Percentiles rank a stretch among this genome's conserved stretches.
phyloP scores from a whole-genome alignment of 176 grass and related monocot species.

The Bothriochloa decipiens region DNA sequence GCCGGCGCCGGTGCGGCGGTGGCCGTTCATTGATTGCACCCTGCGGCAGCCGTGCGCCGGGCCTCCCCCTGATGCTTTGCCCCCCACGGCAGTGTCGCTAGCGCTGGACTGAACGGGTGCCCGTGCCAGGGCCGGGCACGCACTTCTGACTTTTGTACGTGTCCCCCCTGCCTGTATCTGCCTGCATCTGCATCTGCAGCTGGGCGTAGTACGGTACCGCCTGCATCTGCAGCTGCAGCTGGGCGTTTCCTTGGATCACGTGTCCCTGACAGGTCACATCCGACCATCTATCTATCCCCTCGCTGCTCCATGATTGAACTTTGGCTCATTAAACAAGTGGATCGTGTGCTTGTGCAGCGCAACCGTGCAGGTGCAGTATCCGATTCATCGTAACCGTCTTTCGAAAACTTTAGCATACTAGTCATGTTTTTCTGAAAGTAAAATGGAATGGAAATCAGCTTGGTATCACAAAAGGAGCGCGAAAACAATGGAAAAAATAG shows the following conservation, averaged over 20 bases:
- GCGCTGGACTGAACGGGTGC: slow-evolving; percentile 23
- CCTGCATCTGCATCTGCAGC: not conserved
- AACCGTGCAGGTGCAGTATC: not conserved
- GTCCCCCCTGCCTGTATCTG: slow-evolving; percentile 13
- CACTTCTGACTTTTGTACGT: not conserved
- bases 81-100: slow-evolving; percentile 23
- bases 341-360: not conserved
- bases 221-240: not conserved
- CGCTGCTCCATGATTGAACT: slow-evolving; percentile 22
- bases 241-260: slow-evolving; percentile 46
- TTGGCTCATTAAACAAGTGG: not conserved
- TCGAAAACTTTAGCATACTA: too few relatives aligned
- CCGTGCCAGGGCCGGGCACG: not conserved
- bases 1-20: not conserved
- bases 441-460: not conserved
- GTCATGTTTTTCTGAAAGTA: not conserved
- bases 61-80: not conserved
- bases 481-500: not conserved
- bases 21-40: slow-evolving; percentile 17
- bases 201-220: slow-evolving; percentile 21
- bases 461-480: not conserved
- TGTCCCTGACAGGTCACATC: slow-evolving; percentile 28
- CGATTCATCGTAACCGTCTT: not conserved
- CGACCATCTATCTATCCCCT: slow-evolving; percentile 6
- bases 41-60: not conserved